phyloP scores from a whole-genome alignment of 2,329 filamentous ascomycete genomes.

The Cladosporium sp. region DNA sequence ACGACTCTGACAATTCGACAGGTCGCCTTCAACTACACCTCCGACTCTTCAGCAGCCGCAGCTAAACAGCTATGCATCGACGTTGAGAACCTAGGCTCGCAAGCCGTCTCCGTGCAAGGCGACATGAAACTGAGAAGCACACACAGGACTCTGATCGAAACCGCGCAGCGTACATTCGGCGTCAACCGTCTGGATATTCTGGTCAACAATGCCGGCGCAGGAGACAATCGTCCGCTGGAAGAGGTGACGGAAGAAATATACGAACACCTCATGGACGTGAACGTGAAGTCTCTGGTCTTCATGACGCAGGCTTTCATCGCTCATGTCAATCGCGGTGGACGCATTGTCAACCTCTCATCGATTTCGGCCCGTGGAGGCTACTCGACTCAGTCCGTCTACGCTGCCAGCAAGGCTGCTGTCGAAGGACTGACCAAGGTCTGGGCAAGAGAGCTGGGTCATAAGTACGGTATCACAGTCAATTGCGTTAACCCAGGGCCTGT shows the following conservation, averaged over 20 bases:
- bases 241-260: slow-evolving; percentile 6
- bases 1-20: background rate
- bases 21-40: background rate
- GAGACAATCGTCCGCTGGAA: slow-evolving; percentile 1
- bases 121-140: background rate
- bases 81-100: background rate
- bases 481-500: slow-evolving; percentile 16
- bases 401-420: slow-evolving; percentile 16
- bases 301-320: slow-evolving; percentile 4
- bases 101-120: slow-evolving; percentile 7
- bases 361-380: slow-evolving; percentile 5
- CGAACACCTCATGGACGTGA: slow-evolving; percentile 3
- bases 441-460: slow-evolving; percentile 16
- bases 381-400: slow-evolving; percentile 3
- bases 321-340: background rate
- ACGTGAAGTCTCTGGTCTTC: slow-evolving; percentile 3
- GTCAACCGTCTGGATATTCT: slow-evolving; percentile 7
- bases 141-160: background rate
- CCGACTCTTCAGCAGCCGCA: background rate
- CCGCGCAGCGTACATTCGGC: background rate
- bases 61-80: background rate
- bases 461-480: slow-evolving; percentile 17
- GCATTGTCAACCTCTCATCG: slow-evolving; percentile 8
- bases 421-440: slow-evolving; percentile 15
- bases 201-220: slow-evolving; percentile 10